Conservation (phyloP, 176 grass and related monocot genomes). For the Saccharum officinarum region DNA sequence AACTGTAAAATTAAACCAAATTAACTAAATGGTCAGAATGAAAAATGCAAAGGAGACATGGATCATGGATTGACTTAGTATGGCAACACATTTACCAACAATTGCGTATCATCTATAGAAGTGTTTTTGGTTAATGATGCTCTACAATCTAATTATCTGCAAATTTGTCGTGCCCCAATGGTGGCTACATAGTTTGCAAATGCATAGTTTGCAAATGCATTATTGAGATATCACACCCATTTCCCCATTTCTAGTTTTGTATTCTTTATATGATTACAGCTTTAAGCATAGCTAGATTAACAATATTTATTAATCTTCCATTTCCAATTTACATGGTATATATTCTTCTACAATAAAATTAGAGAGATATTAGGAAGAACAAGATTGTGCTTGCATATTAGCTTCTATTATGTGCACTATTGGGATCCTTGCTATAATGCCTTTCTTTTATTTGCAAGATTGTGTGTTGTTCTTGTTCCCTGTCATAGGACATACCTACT, state of each 20-base stretch:
- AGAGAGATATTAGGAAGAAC: background rate
- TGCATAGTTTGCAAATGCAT: no score
- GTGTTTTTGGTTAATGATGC: background rate
- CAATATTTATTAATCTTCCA: background rate
- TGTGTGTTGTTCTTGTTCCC: background rate
- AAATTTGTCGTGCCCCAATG: background rate
- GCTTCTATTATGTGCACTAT: background rate
- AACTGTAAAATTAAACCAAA: background rate
- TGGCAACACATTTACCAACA: background rate
- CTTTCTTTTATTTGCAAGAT: slow-evolving; percentile 3
- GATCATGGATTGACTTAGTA: background rate
- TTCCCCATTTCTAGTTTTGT: background rate
- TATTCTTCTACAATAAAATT: background rate
- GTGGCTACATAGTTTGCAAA: background rate
- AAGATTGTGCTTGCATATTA: background rate
- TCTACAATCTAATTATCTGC: background rate
- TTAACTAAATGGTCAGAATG: background rate
- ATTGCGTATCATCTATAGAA: background rate
- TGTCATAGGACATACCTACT: background rate
- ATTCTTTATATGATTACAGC: background rate
- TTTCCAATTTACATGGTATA: background rate
- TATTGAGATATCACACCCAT: background rate
- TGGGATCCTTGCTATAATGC: background rate
- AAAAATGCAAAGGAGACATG: slow-evolving; percentile 1
- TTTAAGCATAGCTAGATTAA: background rate